Evolutionary conservation across 208 protist species (phyloP), one percentile per base, ranked within the genome.

Genomic region (Leishmania aethiopica): DNA sequence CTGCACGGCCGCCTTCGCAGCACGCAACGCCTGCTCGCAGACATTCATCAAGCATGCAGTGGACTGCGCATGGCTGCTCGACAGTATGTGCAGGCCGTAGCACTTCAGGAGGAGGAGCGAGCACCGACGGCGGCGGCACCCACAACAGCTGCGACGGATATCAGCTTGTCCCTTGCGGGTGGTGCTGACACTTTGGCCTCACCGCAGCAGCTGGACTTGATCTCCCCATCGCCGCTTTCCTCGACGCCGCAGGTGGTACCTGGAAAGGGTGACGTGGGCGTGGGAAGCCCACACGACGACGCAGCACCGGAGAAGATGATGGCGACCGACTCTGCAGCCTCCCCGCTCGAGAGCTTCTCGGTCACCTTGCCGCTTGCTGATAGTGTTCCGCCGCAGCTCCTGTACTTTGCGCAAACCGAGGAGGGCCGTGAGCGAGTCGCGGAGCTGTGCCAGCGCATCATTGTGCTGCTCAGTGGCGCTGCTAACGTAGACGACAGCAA

Each of bases 361-460:
- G 1, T 62, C 17, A 40, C 11, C 32, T 19, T 35, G 35, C 32
- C 73, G 13, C 73, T 62, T 5, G 8, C 73, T 32, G 62, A 71
- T 22, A 1, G 47, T 47, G 15, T 25, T 19, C 42, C 77, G 28
- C 64, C 64, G 59, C 45, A 73, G 60, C 59, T 37, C 11, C 17
- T 47, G n/a, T 80, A 80, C 64, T 66, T 80, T 47, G 40, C 45
- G 7, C 28, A 47, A 8, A 49, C 49, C n/a, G 60, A 80, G 64
- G 64, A 64, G 22, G 67, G 72, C 35, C 75, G 67, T 32, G 66
- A 79, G 55, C 83, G 78, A 40, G 80, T 86, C 11, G 28, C 59
- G 17, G 66, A 45, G 22, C 67, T 80, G 71, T 83, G 83, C 37
- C 40, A 74, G 25, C 67, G 78, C 67, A 79, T 86, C 67, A 64